Evolutionary conservation across 2,329 filamentous ascomycete species (phyloP).

Genomic region (Phaeophleospora eucalypticola): DNA sequence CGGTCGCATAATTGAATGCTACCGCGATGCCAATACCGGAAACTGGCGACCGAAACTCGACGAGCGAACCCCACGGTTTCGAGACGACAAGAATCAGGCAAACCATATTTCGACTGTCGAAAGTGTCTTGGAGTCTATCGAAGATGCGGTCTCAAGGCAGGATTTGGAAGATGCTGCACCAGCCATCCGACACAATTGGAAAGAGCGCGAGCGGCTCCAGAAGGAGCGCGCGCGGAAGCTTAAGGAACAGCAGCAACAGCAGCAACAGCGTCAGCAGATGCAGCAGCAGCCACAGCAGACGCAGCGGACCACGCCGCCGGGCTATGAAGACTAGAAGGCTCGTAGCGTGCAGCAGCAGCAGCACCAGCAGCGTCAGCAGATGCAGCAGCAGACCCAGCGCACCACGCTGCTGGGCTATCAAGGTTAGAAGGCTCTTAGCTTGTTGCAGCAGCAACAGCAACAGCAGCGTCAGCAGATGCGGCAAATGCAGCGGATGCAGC

Average conservation of each 20-base stretch:
- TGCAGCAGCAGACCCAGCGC: constrained; percentile 2
- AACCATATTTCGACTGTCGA: constrained; percentile 83
- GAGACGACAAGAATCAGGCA: constrained; percentile 87
- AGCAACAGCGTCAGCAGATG: constrained; percentile 11
- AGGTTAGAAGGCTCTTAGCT: too few relatives aligned
- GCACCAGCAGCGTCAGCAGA: constrained; percentile 12
- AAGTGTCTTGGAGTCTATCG: constrained; percentile 85
- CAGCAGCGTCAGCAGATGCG: constrained; percentile 9
- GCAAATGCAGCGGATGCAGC: too few relatives aligned
- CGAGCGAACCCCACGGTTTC: constrained; percentile 63
- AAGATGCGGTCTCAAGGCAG: constrained; percentile 75
- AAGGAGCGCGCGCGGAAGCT: constrained; percentile 12
- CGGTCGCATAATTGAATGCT: constrained; percentile 85
- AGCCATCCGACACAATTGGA: constrained; percentile 76
- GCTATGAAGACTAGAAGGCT: too few relatives aligned
- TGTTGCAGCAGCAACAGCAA: constrained; percentile 14
- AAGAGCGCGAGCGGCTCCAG: constrained; percentile 48
- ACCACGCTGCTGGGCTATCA: too few relatives aligned
- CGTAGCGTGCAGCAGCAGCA: constrained; percentile 12
- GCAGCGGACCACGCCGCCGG: too few relatives aligned
- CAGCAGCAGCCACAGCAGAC: constrained; percentile 8
- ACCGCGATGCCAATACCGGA: constrained; percentile 62
- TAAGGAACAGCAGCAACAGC: constrained; percentile 12
- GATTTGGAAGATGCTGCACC: constrained; percentile 69
- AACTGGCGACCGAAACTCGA: constrained; percentile 70